A percentile compares a stretch with the other conserved stretches of the same genome.
Evolutionary conservation across 2,329 filamentous ascomycete genomes (phyloP).

Genomic region (Aspergillus pseudoviridinutans): DNA sequence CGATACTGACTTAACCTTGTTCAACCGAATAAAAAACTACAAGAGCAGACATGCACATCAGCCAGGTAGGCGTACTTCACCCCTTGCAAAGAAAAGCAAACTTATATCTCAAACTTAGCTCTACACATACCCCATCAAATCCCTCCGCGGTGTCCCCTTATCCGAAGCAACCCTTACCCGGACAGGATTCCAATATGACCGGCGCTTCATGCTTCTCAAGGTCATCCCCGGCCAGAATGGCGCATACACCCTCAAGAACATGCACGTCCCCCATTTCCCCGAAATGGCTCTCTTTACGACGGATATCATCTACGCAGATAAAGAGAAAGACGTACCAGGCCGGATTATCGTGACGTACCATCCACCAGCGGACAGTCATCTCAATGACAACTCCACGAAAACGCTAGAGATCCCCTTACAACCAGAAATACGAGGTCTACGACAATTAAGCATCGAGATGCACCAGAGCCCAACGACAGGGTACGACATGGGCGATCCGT

Average conservation of each 20-base stretch:
- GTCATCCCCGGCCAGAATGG: constrained; percentile 32
- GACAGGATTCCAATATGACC: constrained; percentile 64
- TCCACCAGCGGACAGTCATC: constrained; percentile 17
- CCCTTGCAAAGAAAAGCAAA: background rate
- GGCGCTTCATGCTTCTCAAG: constrained; percentile 66
- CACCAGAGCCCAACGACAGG: constrained; percentile 56
- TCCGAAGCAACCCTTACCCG: constrained; percentile 51
- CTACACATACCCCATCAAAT: constrained; percentile 72
- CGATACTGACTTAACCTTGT: background rate
- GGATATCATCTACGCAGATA: constrained; percentile 41
- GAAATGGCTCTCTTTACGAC: constrained; percentile 63
- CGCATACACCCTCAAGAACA: constrained; percentile 43
- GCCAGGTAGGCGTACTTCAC: constrained; percentile 22
- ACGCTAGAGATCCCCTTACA: constrained; percentile 55
- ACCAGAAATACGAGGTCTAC: constrained; percentile 47
- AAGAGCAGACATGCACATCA: constrained; percentile 35
- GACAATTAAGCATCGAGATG: constrained; percentile 53
- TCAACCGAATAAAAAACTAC: constrained; percentile 11
- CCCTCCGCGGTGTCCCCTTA: constrained; percentile 59
- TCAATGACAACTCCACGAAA: constrained; percentile 6
- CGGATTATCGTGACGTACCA: constrained; percentile 42
- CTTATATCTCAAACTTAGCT: constrained; percentile 42
- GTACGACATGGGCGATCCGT: constrained; percentile 59
- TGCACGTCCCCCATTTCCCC: constrained; percentile 57
- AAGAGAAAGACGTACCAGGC: constrained; percentile 13